Evolutionary conservation across 768 basidiomycete species (phyloP).

Genomic region (Termitomyces sp.): DNA sequence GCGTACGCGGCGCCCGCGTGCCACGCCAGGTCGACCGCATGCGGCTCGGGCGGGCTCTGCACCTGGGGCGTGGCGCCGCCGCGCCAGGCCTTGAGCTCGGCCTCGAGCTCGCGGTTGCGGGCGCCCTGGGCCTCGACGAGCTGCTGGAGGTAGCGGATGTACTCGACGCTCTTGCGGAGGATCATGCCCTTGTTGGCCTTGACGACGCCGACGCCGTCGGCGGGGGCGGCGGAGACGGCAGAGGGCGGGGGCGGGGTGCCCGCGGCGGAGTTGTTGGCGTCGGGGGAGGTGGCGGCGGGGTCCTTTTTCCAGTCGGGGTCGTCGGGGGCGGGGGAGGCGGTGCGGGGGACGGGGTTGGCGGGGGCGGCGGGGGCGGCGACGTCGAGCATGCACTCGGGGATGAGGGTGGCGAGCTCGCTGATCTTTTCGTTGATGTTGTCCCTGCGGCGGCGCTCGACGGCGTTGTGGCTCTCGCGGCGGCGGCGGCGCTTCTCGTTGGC

Average conservation of each 20-base stretch:
- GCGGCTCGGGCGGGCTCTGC: too few relatives aligned
- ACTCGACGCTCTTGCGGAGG: constrained; percentile 74
- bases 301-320: constrained; percentile 9
- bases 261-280: constrained; percentile 7
- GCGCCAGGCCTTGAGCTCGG: constrained; percentile 41
- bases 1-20: not conserved
- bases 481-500: constrained; percentile 81
- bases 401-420: constrained; percentile 78
- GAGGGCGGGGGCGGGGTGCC: constrained; percentile 3
- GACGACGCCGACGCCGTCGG: constrained; percentile 39
- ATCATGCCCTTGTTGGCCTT: constrained; percentile 98
- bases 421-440: constrained; percentile 98
- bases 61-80: too few relatives aligned
- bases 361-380: not conserved
- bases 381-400: constrained; percentile 83
- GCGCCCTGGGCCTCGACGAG: constrained; percentile 76
- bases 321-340: constrained; percentile 6
- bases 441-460: constrained; percentile 79
- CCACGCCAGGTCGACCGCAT: not conserved
- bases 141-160: constrained; percentile 81
- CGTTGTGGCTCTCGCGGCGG: constrained; percentile 84
- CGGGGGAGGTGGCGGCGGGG: not conserved
- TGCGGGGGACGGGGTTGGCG: not conserved
- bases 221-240: not conserved
- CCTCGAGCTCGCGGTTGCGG: constrained; percentile 75